These are phyloP conservation scores for Fusarium phyllophilum DNA, from an alignment of 2,329 filamentous ascomycete species.

Conservation along the genomic window DNA sequence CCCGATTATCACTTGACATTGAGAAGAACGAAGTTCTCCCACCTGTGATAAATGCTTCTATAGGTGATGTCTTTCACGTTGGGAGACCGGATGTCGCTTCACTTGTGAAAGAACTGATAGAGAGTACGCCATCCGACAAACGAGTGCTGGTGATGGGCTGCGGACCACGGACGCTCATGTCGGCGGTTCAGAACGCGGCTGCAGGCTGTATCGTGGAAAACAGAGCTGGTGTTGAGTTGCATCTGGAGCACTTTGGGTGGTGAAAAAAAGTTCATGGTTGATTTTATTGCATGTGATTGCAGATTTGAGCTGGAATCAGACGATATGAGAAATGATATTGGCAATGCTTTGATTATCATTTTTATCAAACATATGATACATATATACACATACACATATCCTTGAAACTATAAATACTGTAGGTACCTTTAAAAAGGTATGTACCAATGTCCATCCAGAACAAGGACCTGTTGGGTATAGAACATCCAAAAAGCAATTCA, in stretches of 20 bases:
- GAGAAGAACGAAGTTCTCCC: slow-evolving; percentile 34
- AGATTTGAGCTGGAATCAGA: not conserved
- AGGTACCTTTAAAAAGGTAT: slow-evolving; percentile 13
- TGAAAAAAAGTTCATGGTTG: slow-evolving; percentile 31
- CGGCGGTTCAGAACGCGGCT: slow-evolving; percentile 53
- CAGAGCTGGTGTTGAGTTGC: slow-evolving; percentile 58
- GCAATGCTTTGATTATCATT: slow-evolving; percentile 20
- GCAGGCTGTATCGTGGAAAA: slow-evolving; percentile 52
- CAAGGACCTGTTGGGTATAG: slow-evolving; percentile 38
- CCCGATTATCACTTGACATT: slow-evolving; percentile 6
- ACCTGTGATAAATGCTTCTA: not conserved
- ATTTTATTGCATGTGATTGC: not conserved
- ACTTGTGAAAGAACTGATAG: slow-evolving; percentile 49
- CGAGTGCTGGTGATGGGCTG: slow-evolving; percentile 58
- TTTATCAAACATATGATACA: slow-evolving; percentile 2
- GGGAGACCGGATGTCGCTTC: slow-evolving; percentile 51
- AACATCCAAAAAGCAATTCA: slow-evolving; percentile 28
- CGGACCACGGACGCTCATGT: slow-evolving; percentile 57
- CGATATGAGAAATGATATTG: not conserved
- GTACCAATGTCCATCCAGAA: slow-evolving; percentile 35
- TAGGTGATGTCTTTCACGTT: slow-evolving; percentile 41
- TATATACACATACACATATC: slow-evolving; percentile 15
- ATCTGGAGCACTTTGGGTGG: slow-evolving; percentile 61
- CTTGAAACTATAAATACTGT: slow-evolving; percentile 1
- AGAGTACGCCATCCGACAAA: slow-evolving; percentile 41